Conservation (phyloP, 306 rosid genomes). For the Quercus parvula region DNA sequence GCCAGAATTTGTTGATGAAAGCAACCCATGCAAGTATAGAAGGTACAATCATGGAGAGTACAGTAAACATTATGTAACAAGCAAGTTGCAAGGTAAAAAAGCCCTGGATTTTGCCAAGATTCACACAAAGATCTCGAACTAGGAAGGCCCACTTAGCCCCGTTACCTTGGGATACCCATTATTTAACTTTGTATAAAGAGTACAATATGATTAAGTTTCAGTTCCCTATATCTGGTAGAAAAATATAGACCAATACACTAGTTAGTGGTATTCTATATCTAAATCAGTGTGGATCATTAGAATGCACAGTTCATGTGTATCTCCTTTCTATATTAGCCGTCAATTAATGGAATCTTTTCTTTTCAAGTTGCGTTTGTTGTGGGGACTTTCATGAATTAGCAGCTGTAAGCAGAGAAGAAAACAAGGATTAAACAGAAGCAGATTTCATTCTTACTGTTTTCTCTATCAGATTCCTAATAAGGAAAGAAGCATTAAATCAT, state of each 20-base stretch:
- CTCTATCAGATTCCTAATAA: constrained; percentile 18
- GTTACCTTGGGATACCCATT: constrained; percentile 29
- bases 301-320: constrained; percentile 23
- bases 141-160: constrained; percentile 30
- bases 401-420: constrained; percentile 20
- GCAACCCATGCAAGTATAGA: constrained; percentile 66
- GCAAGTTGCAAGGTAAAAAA: constrained; percentile 88
- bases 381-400: constrained; percentile 22
- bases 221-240: constrained; percentile 15
- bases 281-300: constrained; percentile 27
- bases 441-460: constrained; percentile 15
- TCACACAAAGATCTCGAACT: constrained; percentile 30
- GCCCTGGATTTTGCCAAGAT: constrained; percentile 80
- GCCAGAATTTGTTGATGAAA: constrained; percentile 58
- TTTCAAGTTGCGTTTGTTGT: constrained; percentile 30
- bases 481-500: constrained; percentile 37
- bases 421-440: constrained; percentile 16
- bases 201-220: constrained; percentile 14
- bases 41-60: constrained; percentile 95
- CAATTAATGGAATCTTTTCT: constrained; percentile 34
- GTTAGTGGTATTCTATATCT: constrained; percentile 24
- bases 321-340: constrained; percentile 16
- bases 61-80: constrained; percentile 78
- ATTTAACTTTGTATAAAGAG: constrained; percentile 12
- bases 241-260: constrained; percentile 27